Conservation (phyloP, 2,329 filamentous ascomycete genomes). For the Pyricularia sp. region DNA sequence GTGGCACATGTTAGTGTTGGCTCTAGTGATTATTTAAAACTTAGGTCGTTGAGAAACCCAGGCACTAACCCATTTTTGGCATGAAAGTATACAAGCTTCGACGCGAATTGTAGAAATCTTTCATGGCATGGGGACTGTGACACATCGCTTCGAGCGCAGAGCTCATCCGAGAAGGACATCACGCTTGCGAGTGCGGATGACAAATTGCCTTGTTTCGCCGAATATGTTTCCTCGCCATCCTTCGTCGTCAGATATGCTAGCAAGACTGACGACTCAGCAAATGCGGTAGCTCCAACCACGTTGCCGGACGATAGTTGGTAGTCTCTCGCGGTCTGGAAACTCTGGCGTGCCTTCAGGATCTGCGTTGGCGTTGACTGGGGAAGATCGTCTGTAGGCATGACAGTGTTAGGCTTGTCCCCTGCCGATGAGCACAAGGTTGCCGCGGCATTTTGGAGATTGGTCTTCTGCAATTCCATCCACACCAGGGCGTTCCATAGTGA, state of each 20-base stretch:
- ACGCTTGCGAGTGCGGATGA: constrained; percentile 34
- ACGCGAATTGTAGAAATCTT: constrained; percentile 57
- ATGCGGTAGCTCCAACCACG: constrained; percentile 37
- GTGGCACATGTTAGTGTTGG: neutral
- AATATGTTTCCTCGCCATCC: constrained; percentile 28
- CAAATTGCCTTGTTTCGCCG: constrained; percentile 44
- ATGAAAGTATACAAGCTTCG: constrained; percentile 58
- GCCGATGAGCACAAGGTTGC: constrained; percentile 29
- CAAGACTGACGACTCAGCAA: constrained; percentile 54
- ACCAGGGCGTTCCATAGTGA: constrained; percentile 52
- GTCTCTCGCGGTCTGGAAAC: constrained; percentile 44
- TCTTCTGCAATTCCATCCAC: constrained; percentile 52
- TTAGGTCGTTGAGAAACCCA: neutral
- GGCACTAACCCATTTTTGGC: constrained; percentile 42
- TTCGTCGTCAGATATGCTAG: constrained; percentile 52
- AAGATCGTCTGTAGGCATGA: constrained; percentile 2
- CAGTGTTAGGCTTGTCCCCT: constrained; percentile 15
- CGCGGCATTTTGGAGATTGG: constrained; percentile 23
- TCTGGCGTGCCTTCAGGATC: constrained; percentile 43
- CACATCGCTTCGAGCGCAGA: constrained; percentile 25
- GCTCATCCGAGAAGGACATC: constrained; percentile 29
- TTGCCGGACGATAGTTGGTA: constrained; percentile 43
- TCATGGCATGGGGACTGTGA: constrained; percentile 39
- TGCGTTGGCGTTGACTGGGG: constrained; percentile 21
- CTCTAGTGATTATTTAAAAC: neutral